phyloP scores from a whole-genome alignment of 371 early-diverging fungal species.

The Polyrhizophydium stewartii region DNA sequence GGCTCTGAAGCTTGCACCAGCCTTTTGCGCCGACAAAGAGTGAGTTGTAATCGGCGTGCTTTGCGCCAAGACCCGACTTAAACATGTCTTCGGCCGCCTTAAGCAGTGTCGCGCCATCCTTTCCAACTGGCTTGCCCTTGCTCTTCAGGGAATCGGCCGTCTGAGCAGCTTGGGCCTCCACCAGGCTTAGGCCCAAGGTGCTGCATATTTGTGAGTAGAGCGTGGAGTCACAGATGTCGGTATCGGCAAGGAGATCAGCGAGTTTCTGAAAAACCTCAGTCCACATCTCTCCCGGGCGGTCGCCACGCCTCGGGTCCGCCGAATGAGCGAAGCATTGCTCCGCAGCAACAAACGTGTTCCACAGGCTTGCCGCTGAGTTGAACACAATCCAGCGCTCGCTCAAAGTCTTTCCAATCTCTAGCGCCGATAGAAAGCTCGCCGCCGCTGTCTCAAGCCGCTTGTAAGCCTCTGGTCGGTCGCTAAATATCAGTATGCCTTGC shows the following conservation, averaged over 20 bases:
- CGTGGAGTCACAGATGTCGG: neutral
- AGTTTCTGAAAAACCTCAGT: neutral
- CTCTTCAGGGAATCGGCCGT: neutral
- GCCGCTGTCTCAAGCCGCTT: neutral
- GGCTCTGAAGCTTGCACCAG: neutral
- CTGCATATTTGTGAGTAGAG: neutral
- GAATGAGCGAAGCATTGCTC: too few species aligned
- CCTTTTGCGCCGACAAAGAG: neutral
- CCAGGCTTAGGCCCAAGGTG: neutral
- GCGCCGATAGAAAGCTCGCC: neutral
- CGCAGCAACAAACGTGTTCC: slow-evolving; percentile 3
- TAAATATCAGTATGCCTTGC: too few species aligned
- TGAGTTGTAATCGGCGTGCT: slow-evolving; percentile 5
- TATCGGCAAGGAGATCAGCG: neutral
- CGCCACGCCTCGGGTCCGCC: too few species aligned
- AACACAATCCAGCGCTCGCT: neutral
- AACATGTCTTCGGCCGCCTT: neutral
- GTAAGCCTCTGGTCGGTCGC: too few species aligned
- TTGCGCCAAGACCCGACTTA: neutral
- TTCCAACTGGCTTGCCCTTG: neutral
- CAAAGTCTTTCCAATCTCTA: neutral
- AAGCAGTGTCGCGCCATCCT: neutral
- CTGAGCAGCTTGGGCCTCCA: neutral
- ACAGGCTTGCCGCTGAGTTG: neutral
- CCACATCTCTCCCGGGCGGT: neutral